Percentiles rank a stretch among this genome's conserved stretches.
phyloP scores from a whole-genome alignment of 2,329 filamentous ascomycete genomes.

The Clarireedia hainanense region DNA sequence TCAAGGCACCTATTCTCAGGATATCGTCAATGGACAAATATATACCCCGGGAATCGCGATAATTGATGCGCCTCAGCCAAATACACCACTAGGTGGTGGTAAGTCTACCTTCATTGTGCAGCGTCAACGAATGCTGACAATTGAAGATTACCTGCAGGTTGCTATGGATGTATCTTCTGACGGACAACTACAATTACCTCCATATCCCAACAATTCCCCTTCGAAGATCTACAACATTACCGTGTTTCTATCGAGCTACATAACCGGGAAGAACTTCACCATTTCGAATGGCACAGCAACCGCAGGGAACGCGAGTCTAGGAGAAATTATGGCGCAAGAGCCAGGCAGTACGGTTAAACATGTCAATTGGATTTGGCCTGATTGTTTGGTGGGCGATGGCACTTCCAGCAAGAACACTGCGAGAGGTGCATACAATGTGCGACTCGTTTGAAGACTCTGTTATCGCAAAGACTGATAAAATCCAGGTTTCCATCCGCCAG shows the following conservation, averaged over 20 bases:
- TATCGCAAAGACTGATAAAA: neutral
- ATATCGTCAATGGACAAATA: conserved; percentile 56
- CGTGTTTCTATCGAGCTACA: conserved; percentile 58
- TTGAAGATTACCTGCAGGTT: conserved; percentile 46
- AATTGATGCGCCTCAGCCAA: conserved; percentile 57
- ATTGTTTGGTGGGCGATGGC: conserved; percentile 54
- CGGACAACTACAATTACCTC: conserved; percentile 53
- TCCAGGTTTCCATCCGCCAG: conserved; percentile 61
- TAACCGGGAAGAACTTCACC: conserved; percentile 58
- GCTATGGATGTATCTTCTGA: conserved; percentile 60
- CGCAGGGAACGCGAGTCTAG: conserved; percentile 44
- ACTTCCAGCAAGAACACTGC: conserved; percentile 36
- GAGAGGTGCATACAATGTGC: conserved; percentile 53
- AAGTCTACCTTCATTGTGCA: conserved; percentile 24
- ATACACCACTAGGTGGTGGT: conserved; percentile 57
- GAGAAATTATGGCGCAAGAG: conserved; percentile 57
- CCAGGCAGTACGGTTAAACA: conserved; percentile 64
- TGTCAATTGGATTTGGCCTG: conserved; percentile 64
- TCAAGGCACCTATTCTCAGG: conserved; percentile 36
- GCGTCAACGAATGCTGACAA: conserved; percentile 7
- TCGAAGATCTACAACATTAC: conserved; percentile 57
- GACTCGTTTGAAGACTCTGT: neutral
- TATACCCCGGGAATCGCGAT: conserved; percentile 63
- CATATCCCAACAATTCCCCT: conserved; percentile 43
- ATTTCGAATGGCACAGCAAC: conserved; percentile 54